Evolutionary conservation across 1,139 yeast species (phyloP).

Genomic region (Eremothecium gossypii): DNA sequence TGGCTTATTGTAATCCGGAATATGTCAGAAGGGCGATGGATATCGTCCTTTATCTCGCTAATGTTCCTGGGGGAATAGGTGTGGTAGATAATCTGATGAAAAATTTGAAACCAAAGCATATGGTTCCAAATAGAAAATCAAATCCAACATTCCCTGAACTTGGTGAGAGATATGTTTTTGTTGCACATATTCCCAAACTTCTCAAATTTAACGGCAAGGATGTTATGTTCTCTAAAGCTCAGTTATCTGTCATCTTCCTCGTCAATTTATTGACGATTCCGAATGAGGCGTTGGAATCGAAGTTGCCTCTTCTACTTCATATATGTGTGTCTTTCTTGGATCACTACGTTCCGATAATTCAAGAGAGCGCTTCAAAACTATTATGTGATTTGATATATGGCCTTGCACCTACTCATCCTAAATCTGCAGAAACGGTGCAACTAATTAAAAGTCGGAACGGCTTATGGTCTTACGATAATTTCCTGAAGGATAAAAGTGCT

Average conservation of each 20-base stretch:
- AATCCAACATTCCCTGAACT: slow-evolving; percentile 26
- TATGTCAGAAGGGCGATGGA: slow-evolving; percentile 78
- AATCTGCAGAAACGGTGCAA: slow-evolving; percentile 44
- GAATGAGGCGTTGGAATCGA: slow-evolving; percentile 44
- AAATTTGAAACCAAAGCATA: slow-evolving; percentile 70
- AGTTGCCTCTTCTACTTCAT: slow-evolving; percentile 74
- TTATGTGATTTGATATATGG: slow-evolving; percentile 66
- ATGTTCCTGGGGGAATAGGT: slow-evolving; percentile 30
- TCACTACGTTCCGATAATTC: slow-evolving; percentile 76
- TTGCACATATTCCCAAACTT: slow-evolving; percentile 58
- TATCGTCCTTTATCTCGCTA: slow-evolving; percentile 63
- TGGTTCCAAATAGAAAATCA: slow-evolving; percentile 63
- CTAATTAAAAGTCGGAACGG: slow-evolving; percentile 43
- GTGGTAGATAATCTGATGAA: slow-evolving; percentile 48
- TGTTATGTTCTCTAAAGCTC: slow-evolving; percentile 79
- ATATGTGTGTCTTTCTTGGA: slow-evolving; percentile 73
- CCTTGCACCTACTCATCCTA: slow-evolving; percentile 47
- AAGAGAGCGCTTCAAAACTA: slow-evolving; percentile 73
- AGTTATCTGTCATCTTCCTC: slow-evolving; percentile 71
- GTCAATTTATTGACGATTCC: slow-evolving; percentile 69
- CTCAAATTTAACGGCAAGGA: slow-evolving; percentile 57
- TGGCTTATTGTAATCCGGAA: slow-evolving; percentile 59
- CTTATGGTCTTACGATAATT: slow-evolving; percentile 83
- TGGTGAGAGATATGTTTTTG: slow-evolving; percentile 49
- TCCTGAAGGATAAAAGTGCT: slow-evolving; percentile 66